Evolutionary conservation across 805 yeast genomes (phyloP).

Genomic region (Clavispora asparagi): DNA sequence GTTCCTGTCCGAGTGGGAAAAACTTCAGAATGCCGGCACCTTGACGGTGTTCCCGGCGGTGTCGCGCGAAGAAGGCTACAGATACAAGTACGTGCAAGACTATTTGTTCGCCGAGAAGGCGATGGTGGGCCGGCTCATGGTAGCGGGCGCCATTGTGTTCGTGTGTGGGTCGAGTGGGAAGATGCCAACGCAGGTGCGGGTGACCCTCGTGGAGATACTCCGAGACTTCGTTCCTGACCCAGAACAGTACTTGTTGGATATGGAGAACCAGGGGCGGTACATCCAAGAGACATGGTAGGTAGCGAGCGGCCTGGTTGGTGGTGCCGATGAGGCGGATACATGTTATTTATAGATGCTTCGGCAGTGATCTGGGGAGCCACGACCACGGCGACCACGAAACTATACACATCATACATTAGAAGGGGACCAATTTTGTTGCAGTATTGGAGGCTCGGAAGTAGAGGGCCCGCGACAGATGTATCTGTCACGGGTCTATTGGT

Average conservation of each 20-base stretch:
- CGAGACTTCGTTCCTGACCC: conserved; percentile 44
- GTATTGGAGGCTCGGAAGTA: too few species aligned
- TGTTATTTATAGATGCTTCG: too few species aligned
- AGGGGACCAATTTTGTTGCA: too few species aligned
- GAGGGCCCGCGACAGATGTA: too few species aligned
- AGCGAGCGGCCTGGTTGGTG: too few species aligned
- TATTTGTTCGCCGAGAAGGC: conserved; percentile 48
- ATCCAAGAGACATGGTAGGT: conserved; percentile 94
- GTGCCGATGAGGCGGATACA: too few species aligned
- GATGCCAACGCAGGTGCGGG: conserved; percentile 86
- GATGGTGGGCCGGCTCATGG: conserved; percentile 47
- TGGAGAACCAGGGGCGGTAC: conserved; percentile 66
- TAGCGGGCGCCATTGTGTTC: conserved; percentile 59
- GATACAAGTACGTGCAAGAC: conserved; percentile 69
- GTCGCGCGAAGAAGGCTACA: conserved; percentile 43
- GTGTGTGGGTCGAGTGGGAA: conserved; percentile 92
- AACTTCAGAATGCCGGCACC: conserved; percentile 24
- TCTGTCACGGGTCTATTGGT: too few species aligned
- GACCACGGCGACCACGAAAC: too few species aligned
- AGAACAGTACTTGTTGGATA: conserved; percentile 42
- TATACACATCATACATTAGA: too few species aligned
- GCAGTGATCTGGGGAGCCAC: too few species aligned
- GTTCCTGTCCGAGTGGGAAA: conserved; percentile 52
- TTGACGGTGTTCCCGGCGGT: conserved; percentile 39
- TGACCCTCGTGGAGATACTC: conserved; percentile 67